phyloP scores from a whole-genome alignment of 306 rosid species.

The Ceratonia siliqua region DNA sequence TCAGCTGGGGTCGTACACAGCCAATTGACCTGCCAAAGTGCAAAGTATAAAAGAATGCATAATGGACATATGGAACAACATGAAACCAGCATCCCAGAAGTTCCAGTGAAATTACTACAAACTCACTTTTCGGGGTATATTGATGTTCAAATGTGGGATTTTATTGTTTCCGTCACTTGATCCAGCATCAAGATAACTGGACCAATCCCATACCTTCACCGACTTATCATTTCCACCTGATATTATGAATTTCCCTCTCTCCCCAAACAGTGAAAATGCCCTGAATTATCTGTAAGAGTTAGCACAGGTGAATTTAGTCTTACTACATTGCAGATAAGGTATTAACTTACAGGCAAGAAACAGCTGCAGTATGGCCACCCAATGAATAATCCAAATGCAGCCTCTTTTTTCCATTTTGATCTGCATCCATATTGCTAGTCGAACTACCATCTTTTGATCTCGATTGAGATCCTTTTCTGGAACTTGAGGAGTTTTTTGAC shows the following conservation, averaged over 20 bases:
- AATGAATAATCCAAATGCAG: constrained; percentile 74
- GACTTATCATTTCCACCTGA: constrained; percentile 87
- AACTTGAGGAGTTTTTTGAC: constrained; percentile 55
- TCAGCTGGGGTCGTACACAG: constrained; percentile 77
- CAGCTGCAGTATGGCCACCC: constrained; percentile 85
- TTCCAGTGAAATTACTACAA: constrained; percentile 17
- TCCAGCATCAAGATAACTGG: constrained; percentile 43
- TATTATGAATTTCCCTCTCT: constrained; percentile 77
- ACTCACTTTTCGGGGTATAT: constrained; percentile 67
- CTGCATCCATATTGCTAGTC: constrained; percentile 36
- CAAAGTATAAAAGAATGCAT: constrained; percentile 25
- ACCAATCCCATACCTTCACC: constrained; percentile 85
- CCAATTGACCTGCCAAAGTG: constrained; percentile 81
- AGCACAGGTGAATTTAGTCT: constrained; percentile 34
- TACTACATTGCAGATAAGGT: constrained; percentile 24
- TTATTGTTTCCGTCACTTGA: constrained; percentile 27
- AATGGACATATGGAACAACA: constrained; percentile 7
- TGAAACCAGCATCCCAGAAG: constrained; percentile 18
- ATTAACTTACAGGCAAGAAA: constrained; percentile 76
- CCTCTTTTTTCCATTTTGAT: constrained; percentile 52
- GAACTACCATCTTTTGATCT: constrained; percentile 52
- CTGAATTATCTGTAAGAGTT: constrained; percentile 51
- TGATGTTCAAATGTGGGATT: constrained; percentile 52
- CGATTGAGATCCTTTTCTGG: constrained; percentile 59
- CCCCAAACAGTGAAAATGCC: constrained; percentile 83